These are phyloP conservation scores for Ophiosphaerella narmari DNA, from an alignment of 2,329 filamentous ascomycete species.

Conservation along the genomic window DNA sequence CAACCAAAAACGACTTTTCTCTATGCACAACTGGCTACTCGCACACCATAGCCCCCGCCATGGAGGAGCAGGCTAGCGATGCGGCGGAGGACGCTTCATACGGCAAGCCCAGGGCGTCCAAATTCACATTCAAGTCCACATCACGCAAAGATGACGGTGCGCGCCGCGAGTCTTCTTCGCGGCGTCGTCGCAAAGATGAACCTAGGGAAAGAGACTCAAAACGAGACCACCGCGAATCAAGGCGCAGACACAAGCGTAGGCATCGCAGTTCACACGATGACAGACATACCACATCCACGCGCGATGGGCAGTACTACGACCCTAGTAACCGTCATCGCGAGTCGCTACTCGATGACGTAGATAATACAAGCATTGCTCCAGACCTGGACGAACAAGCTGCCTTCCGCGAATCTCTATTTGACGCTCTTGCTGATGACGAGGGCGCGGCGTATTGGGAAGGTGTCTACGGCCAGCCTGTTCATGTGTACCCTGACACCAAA, in stretches of 20 bases:
- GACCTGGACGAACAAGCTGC: conserved; percentile 66
- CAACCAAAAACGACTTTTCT: background rate
- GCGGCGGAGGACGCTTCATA: conserved; percentile 25
- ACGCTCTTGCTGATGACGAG: conserved; percentile 95
- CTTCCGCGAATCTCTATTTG: conserved; percentile 93
- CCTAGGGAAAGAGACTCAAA: conserved; percentile 5
- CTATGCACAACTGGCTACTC: conserved; percentile 22
- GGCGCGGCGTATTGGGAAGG: conserved; percentile 93
- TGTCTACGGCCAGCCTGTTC: conserved; percentile 95
- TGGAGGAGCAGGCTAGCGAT: conserved; percentile 37
- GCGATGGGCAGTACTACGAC: conserved; percentile 39
- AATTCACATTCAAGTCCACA: conserved; percentile 47
- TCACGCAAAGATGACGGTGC: conserved; percentile 15
- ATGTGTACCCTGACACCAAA: conserved; percentile 70
- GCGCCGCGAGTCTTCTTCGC: conserved; percentile 9
- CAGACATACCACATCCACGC: conserved; percentile 29
- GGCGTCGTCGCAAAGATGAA: conserved; percentile 17
- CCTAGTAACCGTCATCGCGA: conserved; percentile 37
- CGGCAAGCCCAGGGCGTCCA: conserved; percentile 34
- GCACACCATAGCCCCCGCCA: conserved; percentile 19
- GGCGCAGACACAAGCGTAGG: conserved; percentile 24
- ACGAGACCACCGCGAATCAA: conserved; percentile 14
- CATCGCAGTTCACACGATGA: conserved; percentile 18
- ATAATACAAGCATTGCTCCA: conserved; percentile 40
- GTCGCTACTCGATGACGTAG: conserved; percentile 35